Percentiles rank a stretch among this genome's conserved stretches.
phyloP scores from a whole-genome alignment of 805 yeast genomes.

The Candida piceae region DNA sequence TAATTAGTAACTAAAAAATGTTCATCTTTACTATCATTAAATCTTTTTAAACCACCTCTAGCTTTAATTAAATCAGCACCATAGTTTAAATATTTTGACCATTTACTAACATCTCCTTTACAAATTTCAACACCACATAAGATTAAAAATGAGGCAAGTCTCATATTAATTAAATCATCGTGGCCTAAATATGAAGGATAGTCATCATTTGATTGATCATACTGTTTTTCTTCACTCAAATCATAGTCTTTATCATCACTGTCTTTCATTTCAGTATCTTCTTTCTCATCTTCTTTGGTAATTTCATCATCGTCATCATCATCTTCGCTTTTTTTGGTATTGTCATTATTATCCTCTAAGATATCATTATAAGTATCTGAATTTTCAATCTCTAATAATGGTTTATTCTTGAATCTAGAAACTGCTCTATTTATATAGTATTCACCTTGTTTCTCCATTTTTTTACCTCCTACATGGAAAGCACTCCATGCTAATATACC shows the following conservation, averaged over 20 bases:
- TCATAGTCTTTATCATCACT: constrained; percentile 11
- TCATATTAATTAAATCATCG: constrained; percentile 34
- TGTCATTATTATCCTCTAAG: constrained; percentile 21
- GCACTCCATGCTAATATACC: constrained; percentile 54
- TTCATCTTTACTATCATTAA: constrained; percentile 51
- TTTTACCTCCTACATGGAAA: constrained; percentile 40
- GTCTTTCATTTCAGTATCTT: neutral
- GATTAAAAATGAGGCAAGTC: constrained; percentile 62
- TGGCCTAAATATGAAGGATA: constrained; percentile 14
- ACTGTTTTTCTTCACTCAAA: constrained; percentile 5
- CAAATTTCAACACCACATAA: constrained; percentile 80
- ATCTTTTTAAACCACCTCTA: constrained; percentile 55
- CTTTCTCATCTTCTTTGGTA: constrained; percentile 2
- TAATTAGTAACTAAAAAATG: constrained; percentile 74
- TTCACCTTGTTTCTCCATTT: constrained; percentile 43
- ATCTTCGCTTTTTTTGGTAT: constrained; percentile 1
- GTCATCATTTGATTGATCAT: constrained; percentile 5
- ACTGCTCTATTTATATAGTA: constrained; percentile 45
- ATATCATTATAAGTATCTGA: constrained; percentile 17
- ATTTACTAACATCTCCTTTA: constrained; percentile 71
- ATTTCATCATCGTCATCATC: neutral
- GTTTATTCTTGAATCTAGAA: constrained; percentile 34
- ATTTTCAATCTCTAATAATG: constrained; percentile 21
- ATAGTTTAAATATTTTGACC: constrained; percentile 63
- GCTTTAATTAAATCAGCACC: constrained; percentile 58